Conservation (phyloP, 257 asterid species). For the Echites panduratus region DNA sequence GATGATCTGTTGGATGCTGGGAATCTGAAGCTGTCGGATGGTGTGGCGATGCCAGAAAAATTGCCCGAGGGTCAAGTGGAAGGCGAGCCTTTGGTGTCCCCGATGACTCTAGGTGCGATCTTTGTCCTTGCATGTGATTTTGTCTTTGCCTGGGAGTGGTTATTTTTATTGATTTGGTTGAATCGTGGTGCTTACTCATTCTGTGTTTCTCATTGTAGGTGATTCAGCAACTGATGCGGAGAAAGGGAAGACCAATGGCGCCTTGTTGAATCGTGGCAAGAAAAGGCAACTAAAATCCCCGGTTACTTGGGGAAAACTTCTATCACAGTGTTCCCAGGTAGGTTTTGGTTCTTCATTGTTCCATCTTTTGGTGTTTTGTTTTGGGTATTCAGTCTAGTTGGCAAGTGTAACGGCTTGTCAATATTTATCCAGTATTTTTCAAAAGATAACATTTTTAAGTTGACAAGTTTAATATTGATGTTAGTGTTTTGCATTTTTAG, state of each 20-base stretch:
- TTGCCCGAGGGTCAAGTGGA: constrained; percentile 33
- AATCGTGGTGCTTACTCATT: constrained; percentile 11
- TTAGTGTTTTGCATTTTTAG: too few species aligned
- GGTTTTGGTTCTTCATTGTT: neutral
- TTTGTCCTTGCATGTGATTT: constrained; percentile 15
- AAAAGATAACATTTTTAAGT: too few species aligned
- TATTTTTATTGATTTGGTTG: constrained; percentile 10
- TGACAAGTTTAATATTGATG: too few species aligned
- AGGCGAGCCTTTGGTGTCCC: constrained; percentile 38
- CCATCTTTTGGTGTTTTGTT: neutral
- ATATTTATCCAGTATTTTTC: too few species aligned
- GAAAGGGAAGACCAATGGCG: constrained; percentile 36
- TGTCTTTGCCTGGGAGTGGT: neutral
- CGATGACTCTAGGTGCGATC: constrained; percentile 28
- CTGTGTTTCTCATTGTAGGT: constrained; percentile 25
- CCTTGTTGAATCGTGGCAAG: constrained; percentile 33
- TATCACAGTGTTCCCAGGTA: constrained; percentile 72
- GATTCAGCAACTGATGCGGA: constrained; percentile 35
- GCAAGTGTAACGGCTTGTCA: too few species aligned
- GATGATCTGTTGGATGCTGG: constrained; percentile 53
- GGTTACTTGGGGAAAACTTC: constrained; percentile 79
- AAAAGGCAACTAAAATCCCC: constrained; percentile 53
- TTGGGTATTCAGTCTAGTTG: too few species aligned
- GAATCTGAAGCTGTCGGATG: constrained; percentile 37
- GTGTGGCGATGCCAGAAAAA: constrained; percentile 37